These are phyloP conservation scores for Omphalea diandra DNA, from an alignment of 441 rosid species.

Conservation along the genomic window DNA sequence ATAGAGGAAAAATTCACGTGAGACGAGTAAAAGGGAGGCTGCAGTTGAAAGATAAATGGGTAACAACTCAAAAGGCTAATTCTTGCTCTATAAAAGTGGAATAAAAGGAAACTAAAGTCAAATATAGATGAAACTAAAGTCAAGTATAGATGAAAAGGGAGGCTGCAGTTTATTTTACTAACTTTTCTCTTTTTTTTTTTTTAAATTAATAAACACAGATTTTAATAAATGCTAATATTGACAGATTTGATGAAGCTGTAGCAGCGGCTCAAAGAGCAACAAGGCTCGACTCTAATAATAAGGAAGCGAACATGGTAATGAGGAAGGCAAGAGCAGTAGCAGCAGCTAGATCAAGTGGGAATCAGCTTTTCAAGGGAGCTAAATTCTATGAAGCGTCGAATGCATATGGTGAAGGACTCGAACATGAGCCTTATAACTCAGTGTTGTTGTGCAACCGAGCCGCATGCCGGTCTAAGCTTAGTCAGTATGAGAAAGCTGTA, in stretches of 20 bases:
- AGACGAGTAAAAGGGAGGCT: background rate
- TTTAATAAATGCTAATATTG: background rate
- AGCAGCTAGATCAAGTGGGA: conserved; percentile 65
- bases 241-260: conserved; percentile 77
- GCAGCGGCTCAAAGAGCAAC: conserved; percentile 64
- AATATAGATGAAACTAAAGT: no score
- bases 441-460: conserved; percentile 89
- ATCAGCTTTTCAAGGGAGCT: conserved; percentile 58
- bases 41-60: conserved; percentile 18
- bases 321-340: conserved; percentile 53
- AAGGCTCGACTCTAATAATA: conserved; percentile 62
- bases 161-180: no score
- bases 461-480: conserved; percentile 58
- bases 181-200: no score
- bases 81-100: conserved; percentile 20
- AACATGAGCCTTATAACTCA: conserved; percentile 69
- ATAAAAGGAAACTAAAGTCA: conserved; percentile 7
- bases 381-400: conserved; percentile 52
- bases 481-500: conserved; percentile 59
- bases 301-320: conserved; percentile 50
- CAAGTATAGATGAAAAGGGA: no score
- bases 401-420: conserved; percentile 78
- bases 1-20: no score
- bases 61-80: conserved; percentile 37
- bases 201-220: no score